These are phyloP conservation scores for Lizanozyma gosingica DNA, from an alignment of 1,139 yeast species.

Conservation along the genomic window DNA sequence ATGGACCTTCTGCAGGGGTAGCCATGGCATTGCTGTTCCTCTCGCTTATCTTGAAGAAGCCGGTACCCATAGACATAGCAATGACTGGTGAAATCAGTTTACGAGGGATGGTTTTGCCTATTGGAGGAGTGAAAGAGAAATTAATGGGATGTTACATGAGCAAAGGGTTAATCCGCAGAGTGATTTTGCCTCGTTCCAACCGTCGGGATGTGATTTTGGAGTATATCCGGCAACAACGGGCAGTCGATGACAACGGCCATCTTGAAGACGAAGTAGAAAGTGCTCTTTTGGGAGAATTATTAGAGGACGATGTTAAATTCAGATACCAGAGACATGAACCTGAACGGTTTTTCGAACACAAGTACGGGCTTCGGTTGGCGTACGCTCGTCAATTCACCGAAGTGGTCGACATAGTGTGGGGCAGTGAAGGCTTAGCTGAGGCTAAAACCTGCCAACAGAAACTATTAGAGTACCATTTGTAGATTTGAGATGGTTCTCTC, in stretches of 20 bases:
- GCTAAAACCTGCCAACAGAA: slow-evolving; percentile 17
- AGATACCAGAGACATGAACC: slow-evolving; percentile 30
- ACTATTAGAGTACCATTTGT: slow-evolving; percentile 32
- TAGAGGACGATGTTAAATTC: slow-evolving; percentile 22
- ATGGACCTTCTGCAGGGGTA: slow-evolving; percentile 92
- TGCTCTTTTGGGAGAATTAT: slow-evolving; percentile 22
- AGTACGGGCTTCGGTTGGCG: slow-evolving; percentile 45
- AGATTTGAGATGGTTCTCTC: no score
- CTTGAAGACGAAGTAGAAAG: slow-evolving; percentile 4
- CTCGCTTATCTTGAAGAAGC: slow-evolving; percentile 58
- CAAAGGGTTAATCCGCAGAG: slow-evolving; percentile 43
- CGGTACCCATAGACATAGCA: slow-evolving; percentile 64
- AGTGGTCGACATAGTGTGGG: slow-evolving; percentile 65
- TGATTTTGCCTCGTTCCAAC: slow-evolving; percentile 64
- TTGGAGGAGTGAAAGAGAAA: slow-evolving; percentile 86
- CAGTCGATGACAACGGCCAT: slow-evolving; percentile 13
- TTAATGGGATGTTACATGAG: slow-evolving; percentile 76
- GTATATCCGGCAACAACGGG: slow-evolving; percentile 16
- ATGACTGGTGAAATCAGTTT: slow-evolving; percentile 94
- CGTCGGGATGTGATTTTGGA: slow-evolving; percentile 63
- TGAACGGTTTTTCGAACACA: slow-evolving; percentile 38
- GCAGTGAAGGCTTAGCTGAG: slow-evolving; percentile 26
- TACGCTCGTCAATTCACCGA: slow-evolving; percentile 78
- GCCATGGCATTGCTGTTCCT: slow-evolving; percentile 79
- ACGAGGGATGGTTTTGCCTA: slow-evolving; percentile 78